Base-by-base conservation (phyloP, 495 filamentous ascomycete species). In the Aspergillus coremiiformis region DNA sequence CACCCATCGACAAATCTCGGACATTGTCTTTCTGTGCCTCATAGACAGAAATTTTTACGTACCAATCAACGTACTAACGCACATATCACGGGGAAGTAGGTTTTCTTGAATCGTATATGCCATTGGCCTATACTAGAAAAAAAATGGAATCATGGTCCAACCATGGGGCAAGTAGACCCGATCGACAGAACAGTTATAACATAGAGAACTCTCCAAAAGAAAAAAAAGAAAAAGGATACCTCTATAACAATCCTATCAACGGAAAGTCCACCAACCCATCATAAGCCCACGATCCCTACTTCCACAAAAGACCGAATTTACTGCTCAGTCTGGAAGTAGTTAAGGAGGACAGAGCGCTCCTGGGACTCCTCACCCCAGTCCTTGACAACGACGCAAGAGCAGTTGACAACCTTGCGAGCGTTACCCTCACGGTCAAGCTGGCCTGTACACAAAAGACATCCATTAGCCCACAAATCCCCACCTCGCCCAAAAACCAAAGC, bases 311-410 rank as follows among this genome's bases (percentile, higher is more conserved):
- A 57, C 51, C 44, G 39, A 44, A 64, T 70, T 63, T 85, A 85
- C 71, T 84, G 81, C 77, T 84, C 82, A 66, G 89, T 95, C 78
- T 93, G 86, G 89, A 97, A 96, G 87, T 97, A 97, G 83, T 96
- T 93, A 66, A 97, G 89, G 72, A 97, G 86, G 73, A 97, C 87
- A 64, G 87, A 86, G 64, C 93, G 89, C 82, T 97, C 93, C 75
- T 94, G 90, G 61, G 87, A 92, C 80, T 96, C 93, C 82, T 96
- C 92, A 81, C 93, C 93, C 93, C 93, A 98, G 71, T 98, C 90
- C 78, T 89, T 87, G 58, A 98, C 93, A 48, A 97, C 93, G 64
- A 96, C 93, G 80, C 93, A 96, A 65, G 92, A 96, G 87, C 93
- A 98, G 84, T 98, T 98, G 74, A 98, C 93, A 58, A 98, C 94